These are phyloP conservation scores for Dactylellina leptospora DNA, from an alignment of 2,329 filamentous ascomycete species.

Conservation along the genomic window DNA sequence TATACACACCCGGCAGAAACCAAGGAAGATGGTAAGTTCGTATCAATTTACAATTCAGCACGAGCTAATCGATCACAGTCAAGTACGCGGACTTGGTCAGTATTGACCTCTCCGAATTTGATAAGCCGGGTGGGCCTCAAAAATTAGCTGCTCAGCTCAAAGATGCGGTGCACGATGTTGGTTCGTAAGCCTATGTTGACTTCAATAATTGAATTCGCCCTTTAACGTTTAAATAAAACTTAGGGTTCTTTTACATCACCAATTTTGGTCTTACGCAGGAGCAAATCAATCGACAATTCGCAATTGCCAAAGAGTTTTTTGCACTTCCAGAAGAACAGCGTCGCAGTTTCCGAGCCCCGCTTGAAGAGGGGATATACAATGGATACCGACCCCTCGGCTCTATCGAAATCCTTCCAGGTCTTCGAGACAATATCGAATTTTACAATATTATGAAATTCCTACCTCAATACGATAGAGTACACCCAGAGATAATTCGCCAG, in stretches of 20 bases:
- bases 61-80: background rate
- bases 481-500: conserved; percentile 64
- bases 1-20: conserved; percentile 65
- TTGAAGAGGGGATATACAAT: conserved; percentile 68
- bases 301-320: conserved; percentile 69
- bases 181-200: conserved; percentile 26
- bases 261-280: conserved; percentile 71
- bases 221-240: background rate
- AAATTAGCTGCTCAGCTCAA: conserved; percentile 66
- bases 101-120: conserved; percentile 67
- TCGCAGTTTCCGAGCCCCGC: conserved; percentile 66
- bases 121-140: conserved; percentile 67
- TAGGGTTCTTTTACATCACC: conserved; percentile 71
- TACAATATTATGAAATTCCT: conserved; percentile 71
- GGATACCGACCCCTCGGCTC: conserved; percentile 66
- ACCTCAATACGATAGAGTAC: conserved; percentile 62
- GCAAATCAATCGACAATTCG: conserved; percentile 70
- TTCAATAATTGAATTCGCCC: background rate
- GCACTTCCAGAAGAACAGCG: conserved; percentile 68
- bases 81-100: conserved; percentile 69
- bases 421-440: conserved; percentile 68
- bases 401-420: conserved; percentile 55
- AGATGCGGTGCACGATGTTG: conserved; percentile 65
- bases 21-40: conserved; percentile 59
- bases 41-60: conserved; percentile 9